phyloP scores from a whole-genome alignment of 1,139 yeast genomes.

The Suhomyces coccinellae region DNA sequence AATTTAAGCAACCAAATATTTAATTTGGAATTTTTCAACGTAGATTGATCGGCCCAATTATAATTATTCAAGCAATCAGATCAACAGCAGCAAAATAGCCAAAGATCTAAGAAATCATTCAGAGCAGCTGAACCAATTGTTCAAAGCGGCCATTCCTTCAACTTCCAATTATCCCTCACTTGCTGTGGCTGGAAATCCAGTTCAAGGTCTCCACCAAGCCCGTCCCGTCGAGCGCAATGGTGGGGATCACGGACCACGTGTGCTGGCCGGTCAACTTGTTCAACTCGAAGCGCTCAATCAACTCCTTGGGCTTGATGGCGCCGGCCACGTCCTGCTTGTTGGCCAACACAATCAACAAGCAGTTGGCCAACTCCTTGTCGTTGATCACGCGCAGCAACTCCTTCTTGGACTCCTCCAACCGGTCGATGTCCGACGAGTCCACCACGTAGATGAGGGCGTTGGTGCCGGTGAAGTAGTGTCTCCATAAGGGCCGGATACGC shows the following conservation, averaged over 20 bases:
- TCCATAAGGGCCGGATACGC: constrained; percentile 86
- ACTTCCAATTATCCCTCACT: constrained; percentile 19
- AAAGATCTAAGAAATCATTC: too few relatives aligned
- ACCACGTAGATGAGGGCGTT: constrained; percentile 92
- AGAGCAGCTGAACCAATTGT: too few relatives aligned
- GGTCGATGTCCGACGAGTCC: constrained; percentile 71
- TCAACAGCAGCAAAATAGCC: too few relatives aligned
- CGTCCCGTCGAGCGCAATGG: constrained; percentile 73
- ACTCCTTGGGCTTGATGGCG: constrained; percentile 63
- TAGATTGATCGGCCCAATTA: too few relatives aligned
- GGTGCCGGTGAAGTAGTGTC: constrained; percentile 93
- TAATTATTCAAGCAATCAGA: too few relatives aligned
- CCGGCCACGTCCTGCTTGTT: constrained; percentile 82
- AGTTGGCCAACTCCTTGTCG: constrained; percentile 79
- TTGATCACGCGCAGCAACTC: constrained; percentile 76
- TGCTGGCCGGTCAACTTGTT: constrained; percentile 55
- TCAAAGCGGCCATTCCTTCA: neutral
- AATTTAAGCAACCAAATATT: too few relatives aligned
- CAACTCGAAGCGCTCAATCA: constrained; percentile 59
- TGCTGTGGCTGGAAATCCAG: constrained; percentile 68
- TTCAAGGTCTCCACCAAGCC: constrained; percentile 73
- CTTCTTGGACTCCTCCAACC: constrained; percentile 76
- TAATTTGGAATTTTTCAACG: too few relatives aligned
- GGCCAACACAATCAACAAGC: constrained; percentile 80
- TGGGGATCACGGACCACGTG: constrained; percentile 75